These are phyloP conservation scores for Cladosporium oxysporum DNA, from an alignment of 2,329 filamentous ascomycete genomes.

Conservation along the genomic window DNA sequence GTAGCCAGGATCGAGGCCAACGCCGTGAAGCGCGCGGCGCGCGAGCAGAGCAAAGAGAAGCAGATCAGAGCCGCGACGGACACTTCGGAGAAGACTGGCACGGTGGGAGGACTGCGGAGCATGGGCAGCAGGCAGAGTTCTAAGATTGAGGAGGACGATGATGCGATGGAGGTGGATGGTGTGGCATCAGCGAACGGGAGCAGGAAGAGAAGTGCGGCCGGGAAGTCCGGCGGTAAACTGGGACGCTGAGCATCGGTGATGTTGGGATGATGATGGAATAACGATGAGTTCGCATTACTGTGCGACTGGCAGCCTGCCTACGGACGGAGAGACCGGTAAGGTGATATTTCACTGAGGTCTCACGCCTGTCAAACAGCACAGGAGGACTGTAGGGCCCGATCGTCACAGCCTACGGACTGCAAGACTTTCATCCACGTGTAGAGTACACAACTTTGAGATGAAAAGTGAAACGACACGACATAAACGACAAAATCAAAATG, in stretches of 20 bases:
- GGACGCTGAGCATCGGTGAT: neutral
- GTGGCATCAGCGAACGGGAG: constrained; percentile 8
- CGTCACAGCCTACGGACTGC: neutral
- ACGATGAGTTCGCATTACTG: neutral
- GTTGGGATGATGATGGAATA: neutral
- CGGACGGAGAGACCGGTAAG: neutral
- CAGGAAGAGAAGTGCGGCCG: constrained; percentile 21
- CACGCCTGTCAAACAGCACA: neutral
- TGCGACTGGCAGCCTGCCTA: neutral
- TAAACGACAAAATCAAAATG: neutral
- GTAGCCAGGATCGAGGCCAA: constrained; percentile 64
- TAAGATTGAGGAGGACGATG: constrained; percentile 27
- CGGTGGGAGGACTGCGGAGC: constrained; percentile 18
- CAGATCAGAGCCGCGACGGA: constrained; percentile 40
- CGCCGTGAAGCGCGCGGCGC: constrained; percentile 44
- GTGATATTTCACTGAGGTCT: neutral
- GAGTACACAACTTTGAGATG: neutral
- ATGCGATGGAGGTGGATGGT: constrained; percentile 39
- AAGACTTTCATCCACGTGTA: neutral
- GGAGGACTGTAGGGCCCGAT: neutral
- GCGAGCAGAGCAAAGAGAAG: constrained; percentile 44
- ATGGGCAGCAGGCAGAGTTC: constrained; percentile 23
- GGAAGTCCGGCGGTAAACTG: constrained; percentile 15
- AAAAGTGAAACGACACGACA: neutral
- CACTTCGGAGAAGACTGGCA: constrained; percentile 24